These are phyloP conservation scores for Gelatoporia subvermispora DNA, from an alignment of 768 basidiomycete species.

Conservation along the genomic window DNA sequence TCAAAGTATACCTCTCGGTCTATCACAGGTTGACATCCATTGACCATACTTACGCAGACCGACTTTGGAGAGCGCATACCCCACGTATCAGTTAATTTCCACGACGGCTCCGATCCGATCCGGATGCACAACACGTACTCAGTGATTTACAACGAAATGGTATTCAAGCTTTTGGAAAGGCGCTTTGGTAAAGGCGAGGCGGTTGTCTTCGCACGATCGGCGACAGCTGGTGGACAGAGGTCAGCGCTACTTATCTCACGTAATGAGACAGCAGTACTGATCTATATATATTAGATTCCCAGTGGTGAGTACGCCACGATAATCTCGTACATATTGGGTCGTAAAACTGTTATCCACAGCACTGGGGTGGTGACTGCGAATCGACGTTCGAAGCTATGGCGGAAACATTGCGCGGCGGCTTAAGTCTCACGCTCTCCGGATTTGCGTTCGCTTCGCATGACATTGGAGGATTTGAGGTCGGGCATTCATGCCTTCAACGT, in stretches of 20 bases:
- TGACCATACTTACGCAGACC: slow-evolving; percentile 38
- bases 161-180: slow-evolving; percentile 55
- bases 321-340: neutral
- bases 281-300: too few relatives aligned
- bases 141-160: slow-evolving; percentile 64
- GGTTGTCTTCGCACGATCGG: slow-evolving; percentile 64
- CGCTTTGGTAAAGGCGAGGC: slow-evolving; percentile 62
- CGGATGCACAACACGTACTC: slow-evolving; percentile 72
- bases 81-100: slow-evolving; percentile 54
- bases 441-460: slow-evolving; percentile 74
- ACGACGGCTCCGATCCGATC: slow-evolving; percentile 65
- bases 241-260: slow-evolving; percentile 12
- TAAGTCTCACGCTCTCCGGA: slow-evolving; percentile 64
- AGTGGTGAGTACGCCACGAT: slow-evolving; percentile 19
- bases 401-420: slow-evolving; percentile 59
- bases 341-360: slow-evolving; percentile 26
- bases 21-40: neutral
- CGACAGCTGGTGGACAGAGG: slow-evolving; percentile 68
- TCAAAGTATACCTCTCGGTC: slow-evolving; percentile 38
- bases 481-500: slow-evolving; percentile 5
- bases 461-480: slow-evolving; percentile 71
- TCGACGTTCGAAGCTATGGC: slow-evolving; percentile 78
- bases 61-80: slow-evolving; percentile 79
- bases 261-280: too few relatives aligned
- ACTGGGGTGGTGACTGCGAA: slow-evolving; percentile 76